A percentile compares a stretch with the other conserved stretches of the same genome.
These are phyloP conservation scores for Saprolegnia parasitica DNA, from an alignment of 352 stramenopile species.

Conservation along the genomic window DNA sequence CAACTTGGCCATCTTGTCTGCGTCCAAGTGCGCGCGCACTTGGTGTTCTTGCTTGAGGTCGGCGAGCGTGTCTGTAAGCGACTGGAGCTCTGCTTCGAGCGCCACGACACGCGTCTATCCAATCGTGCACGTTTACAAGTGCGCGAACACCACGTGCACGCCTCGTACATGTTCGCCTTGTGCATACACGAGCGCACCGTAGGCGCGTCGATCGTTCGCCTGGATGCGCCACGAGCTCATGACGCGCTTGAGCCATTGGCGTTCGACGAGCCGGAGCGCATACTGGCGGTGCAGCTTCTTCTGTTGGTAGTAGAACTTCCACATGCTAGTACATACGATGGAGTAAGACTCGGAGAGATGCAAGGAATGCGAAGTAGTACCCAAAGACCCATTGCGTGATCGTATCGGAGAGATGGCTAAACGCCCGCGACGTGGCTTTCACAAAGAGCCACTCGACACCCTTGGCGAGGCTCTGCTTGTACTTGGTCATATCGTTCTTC, in stretches of 20 bases:
- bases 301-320: constrained; percentile 41
- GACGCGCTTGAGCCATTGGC: constrained; percentile 37
- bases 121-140: neutral
- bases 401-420: constrained; percentile 52
- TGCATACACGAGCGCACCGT: constrained; percentile 73
- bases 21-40: constrained; percentile 42
- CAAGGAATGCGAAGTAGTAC: neutral
- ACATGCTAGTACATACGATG: constrained; percentile 32
- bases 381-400: constrained; percentile 60
- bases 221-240: constrained; percentile 52
- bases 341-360: neutral
- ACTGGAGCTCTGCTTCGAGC: constrained; percentile 45
- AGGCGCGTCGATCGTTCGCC: constrained; percentile 50
- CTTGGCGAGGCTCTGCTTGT: constrained; percentile 61
- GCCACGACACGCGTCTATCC: constrained; percentile 33
- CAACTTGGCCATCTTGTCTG: constrained; percentile 39
- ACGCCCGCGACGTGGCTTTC: constrained; percentile 51
- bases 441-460: constrained; percentile 61
- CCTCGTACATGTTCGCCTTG: constrained; percentile 41
- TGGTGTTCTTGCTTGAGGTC: constrained; percentile 35
- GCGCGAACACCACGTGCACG: neutral
- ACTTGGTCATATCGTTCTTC: constrained; percentile 47
- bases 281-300: constrained; percentile 33
- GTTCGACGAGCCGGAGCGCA: constrained; percentile 29
- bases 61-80: constrained; percentile 62